These are phyloP conservation scores for Agaricus subrufescens DNA, from an alignment of 768 basidiomycete species.

Conservation along the genomic window DNA sequence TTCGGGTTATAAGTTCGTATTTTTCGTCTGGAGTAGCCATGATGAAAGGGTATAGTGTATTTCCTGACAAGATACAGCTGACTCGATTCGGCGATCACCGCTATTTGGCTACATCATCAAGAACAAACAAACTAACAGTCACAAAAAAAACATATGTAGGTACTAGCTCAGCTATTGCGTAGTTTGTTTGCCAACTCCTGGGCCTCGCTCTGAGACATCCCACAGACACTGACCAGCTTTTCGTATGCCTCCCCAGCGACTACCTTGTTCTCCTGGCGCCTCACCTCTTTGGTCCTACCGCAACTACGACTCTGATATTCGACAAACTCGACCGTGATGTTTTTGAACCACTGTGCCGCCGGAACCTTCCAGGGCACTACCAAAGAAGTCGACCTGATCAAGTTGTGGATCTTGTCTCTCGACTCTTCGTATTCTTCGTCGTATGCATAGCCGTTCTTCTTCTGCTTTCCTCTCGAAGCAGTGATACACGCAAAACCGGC, in stretches of 20 bases:
- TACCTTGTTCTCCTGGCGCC: background rate
- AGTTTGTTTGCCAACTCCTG: constrained; percentile 2
- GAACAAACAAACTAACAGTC: background rate
- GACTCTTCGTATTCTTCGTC: constrained; percentile 13
- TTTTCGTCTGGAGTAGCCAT: constrained; percentile 44
- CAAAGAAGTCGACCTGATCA: constrained; percentile 5
- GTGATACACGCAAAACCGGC: constrained; percentile 35
- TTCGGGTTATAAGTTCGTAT: constrained; percentile 80
- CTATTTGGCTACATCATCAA: background rate
- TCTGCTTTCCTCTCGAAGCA: constrained; percentile 24
- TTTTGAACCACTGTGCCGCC: constrained; percentile 5
- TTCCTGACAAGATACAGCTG: background rate
- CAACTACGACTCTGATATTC: background rate
- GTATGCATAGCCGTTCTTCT: background rate
- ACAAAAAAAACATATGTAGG: background rate
- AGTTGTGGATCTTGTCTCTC: background rate
- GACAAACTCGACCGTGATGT: background rate
- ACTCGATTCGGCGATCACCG: constrained; percentile 12
- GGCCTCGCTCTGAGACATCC: background rate
- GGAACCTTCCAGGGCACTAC: background rate
- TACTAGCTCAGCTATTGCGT: background rate
- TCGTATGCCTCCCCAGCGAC: background rate
- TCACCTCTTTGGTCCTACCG: background rate
- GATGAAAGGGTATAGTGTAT: background rate
- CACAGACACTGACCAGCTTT: background rate